Evolutionary conservation across 208 protist species (phyloP).

Genomic region (Leishmania amazonensis): DNA sequence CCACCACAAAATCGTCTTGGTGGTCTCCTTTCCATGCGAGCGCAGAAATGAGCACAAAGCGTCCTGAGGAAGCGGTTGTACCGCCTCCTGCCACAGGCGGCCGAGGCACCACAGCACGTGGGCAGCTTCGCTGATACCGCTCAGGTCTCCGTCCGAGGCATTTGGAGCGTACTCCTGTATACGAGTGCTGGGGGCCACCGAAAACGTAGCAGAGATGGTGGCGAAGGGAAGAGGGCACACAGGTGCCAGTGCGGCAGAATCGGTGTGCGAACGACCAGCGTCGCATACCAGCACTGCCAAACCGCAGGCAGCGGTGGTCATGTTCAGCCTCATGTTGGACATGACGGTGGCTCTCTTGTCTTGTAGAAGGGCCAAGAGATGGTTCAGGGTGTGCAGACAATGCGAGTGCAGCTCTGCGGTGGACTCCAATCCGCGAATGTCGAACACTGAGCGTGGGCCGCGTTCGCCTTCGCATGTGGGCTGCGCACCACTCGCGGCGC

Average conservation of each 20-base stretch:
- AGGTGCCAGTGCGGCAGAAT: neutral
- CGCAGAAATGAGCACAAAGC: slow-evolving; percentile 3
- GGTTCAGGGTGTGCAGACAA: slow-evolving; percentile 5
- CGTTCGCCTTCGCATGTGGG: neutral
- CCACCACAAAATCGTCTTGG: slow-evolving; percentile 23
- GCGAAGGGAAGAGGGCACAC: neutral
- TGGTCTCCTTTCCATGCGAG: slow-evolving; percentile 16
- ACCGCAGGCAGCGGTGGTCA: slow-evolving; percentile 24
- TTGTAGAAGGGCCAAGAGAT: slow-evolving; percentile 13
- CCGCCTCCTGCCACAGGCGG: slow-evolving; percentile 19
- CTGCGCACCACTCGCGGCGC: neutral
- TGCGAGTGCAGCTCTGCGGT: neutral
- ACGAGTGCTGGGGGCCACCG: slow-evolving; percentile 14
- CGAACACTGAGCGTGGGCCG: slow-evolving; percentile 6
- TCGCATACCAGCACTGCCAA: slow-evolving; percentile 19
- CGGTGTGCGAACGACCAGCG: neutral
- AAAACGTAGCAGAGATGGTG: slow-evolving; percentile 4
- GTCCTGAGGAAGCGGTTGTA: slow-evolving; percentile 11
- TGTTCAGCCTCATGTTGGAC: slow-evolving; percentile 24
- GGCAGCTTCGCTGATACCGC: slow-evolving; percentile 16
- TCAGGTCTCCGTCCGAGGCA: slow-evolving; percentile 10
- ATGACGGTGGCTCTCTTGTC: slow-evolving; percentile 10
- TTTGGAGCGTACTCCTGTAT: slow-evolving; percentile 17
- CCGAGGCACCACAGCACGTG: slow-evolving; percentile 29
- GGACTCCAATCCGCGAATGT: neutral